Percentiles rank a stretch among this genome's conserved stretches.
phyloP scores from a whole-genome alignment of 169 alveolate species.

The Plasmodium vinckei region DNA sequence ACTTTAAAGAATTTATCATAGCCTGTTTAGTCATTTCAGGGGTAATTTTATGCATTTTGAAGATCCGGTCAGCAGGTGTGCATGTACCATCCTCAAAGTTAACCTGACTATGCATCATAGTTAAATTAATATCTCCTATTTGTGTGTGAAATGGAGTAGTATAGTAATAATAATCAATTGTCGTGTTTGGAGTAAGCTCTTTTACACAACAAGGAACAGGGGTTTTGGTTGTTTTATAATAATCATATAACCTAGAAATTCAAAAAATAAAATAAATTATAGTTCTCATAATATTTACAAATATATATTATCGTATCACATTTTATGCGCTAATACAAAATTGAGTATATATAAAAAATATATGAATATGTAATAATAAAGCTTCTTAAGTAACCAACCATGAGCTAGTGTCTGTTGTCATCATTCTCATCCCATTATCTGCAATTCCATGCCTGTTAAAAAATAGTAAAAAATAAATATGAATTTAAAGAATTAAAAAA shows the following conservation, averaged over 20 bases:
- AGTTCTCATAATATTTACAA: too few species aligned
- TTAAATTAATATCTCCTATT: constrained; percentile 78
- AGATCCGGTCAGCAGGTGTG: constrained; percentile 79
- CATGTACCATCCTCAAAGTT: constrained; percentile 80
- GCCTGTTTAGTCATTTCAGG: constrained; percentile 73
- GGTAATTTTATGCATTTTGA: constrained; percentile 43
- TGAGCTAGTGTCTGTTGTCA: constrained; percentile 79
- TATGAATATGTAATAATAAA: neutral
- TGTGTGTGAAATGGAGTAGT: constrained; percentile 79
- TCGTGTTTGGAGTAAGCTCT: constrained; percentile 76
- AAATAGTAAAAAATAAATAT: neutral
- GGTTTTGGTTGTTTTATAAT: constrained; percentile 77
- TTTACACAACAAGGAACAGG: constrained; percentile 40
- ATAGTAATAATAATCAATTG: constrained; percentile 80
- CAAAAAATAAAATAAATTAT: neutral
- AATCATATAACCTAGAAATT: constrained; percentile 78
- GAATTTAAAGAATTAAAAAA: neutral
- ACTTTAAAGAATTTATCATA: constrained; percentile 21
- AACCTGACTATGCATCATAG: constrained; percentile 85
- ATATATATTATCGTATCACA: neutral
- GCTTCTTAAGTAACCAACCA: constrained; percentile 70
- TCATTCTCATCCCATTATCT: constrained; percentile 81
- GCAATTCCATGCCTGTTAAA: constrained; percentile 79
- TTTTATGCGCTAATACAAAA: neutral
- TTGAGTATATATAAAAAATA: neutral